Evolutionary conservation across 306 rosid genomes (phyloP).

Genomic region (Herpetospermum pedunculosum): DNA sequence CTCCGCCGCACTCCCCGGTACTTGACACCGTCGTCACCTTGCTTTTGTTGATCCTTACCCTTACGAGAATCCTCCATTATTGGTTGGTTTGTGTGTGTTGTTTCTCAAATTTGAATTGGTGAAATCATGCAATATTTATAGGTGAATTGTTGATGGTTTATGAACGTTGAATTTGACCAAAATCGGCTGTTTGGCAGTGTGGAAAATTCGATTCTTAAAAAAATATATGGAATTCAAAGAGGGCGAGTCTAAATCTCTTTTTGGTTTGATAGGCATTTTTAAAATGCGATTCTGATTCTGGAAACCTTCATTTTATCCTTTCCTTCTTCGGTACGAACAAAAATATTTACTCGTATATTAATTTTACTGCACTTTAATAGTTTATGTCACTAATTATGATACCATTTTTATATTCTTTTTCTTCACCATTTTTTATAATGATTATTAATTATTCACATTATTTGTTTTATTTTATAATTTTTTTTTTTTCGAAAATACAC

Average conservation of each 20-base stretch:
- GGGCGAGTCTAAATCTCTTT: slow-evolving; percentile 1
- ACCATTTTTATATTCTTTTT: not conserved
- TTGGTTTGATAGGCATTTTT: slow-evolving; percentile 51
- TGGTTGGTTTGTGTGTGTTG: not conserved
- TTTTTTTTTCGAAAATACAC: no score
- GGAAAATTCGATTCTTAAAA: slow-evolving; percentile 4
- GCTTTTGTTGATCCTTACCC: slow-evolving; percentile 6
- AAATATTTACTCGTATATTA: not conserved
- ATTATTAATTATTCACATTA: not conserved
- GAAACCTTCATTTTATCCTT: not conserved
- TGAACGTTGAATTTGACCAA: slow-evolving; percentile 7
- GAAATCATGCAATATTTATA: not conserved
- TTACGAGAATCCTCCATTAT: slow-evolving; percentile 4
- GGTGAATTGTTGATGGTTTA: not conserved
- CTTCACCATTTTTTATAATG: not conserved
- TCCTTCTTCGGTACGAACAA: slow-evolving; percentile 2
- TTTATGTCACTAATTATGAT: slow-evolving; percentile 2
- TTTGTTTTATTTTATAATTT: not conserved
- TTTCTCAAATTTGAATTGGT: not conserved
- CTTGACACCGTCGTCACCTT: not conserved
- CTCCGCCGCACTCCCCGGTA: slow-evolving; percentile 14
- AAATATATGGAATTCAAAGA: slow-evolving; percentile 22
- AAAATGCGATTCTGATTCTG: slow-evolving; percentile 13
- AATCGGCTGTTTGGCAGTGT: not conserved
- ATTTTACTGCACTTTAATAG: not conserved